Evolutionary conservation across 768 basidiomycete genomes (phyloP).

Genomic region (Tricholoma furcatifolium): DNA sequence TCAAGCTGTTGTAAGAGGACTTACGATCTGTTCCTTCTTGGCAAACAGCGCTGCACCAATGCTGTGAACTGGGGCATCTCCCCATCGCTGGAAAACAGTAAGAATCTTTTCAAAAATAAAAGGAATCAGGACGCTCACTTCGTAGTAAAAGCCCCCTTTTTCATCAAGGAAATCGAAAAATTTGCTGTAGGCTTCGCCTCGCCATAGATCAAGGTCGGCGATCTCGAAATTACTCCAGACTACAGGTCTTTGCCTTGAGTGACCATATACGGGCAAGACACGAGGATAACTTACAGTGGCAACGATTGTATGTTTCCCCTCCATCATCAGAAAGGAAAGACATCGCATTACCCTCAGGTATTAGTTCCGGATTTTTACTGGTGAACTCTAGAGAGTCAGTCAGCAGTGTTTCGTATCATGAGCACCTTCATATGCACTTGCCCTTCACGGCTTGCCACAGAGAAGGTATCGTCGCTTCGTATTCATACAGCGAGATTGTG

Average conservation of each 20-base stretch:
- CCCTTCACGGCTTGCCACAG: conserved; percentile 81
- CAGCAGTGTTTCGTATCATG: not conserved
- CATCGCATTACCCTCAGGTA: conserved; percentile 75
- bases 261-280: not conserved
- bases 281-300: conserved; percentile 53
- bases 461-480: conserved; percentile 80
- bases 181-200: conserved; percentile 75
- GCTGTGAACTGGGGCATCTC: conserved; percentile 88
- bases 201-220: conserved; percentile 80
- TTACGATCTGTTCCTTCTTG: conserved; percentile 75
- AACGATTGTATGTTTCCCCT: conserved; percentile 71
- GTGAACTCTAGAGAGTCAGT: conserved; percentile 63
- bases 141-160: conserved; percentile 87
- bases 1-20: conserved; percentile 12
- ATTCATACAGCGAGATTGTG: conserved; percentile 82
- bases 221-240: conserved; percentile 98
- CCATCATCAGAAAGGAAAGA: conserved; percentile 77
- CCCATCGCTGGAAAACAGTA: conserved; percentile 65
- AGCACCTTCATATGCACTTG: conserved; percentile 16
- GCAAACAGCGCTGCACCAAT: conserved; percentile 91
- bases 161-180: conserved; percentile 83
- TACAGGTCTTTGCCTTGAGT: conserved; percentile 23
- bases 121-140: conserved; percentile 41
- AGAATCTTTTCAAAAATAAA: not conserved
- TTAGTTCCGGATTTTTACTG: conserved; percentile 52